These are phyloP conservation scores for Meira nashicola DNA, from an alignment of 1,284 basidiomycete genomes.

Conservation along the genomic window DNA sequence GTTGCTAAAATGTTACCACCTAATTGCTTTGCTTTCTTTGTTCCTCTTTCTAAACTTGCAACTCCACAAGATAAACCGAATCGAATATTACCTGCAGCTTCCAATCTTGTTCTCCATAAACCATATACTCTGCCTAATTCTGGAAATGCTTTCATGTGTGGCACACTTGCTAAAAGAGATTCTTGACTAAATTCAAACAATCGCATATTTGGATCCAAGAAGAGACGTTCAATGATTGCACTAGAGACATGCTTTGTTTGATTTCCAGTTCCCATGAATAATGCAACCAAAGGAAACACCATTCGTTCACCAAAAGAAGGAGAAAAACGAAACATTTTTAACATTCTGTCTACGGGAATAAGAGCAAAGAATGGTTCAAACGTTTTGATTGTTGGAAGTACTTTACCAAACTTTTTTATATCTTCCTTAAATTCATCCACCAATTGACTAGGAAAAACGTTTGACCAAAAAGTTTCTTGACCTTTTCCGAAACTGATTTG, in stretches of 20 bases:
- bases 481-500: constrained; percentile 49
- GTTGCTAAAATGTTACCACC: constrained; percentile 35
- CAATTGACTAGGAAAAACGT: constrained; percentile 44
- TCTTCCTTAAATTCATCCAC: constrained; percentile 36
- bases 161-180: constrained; percentile 55
- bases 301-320: constrained; percentile 61
- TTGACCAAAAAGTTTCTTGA: constrained; percentile 38
- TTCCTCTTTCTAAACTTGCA: constrained; percentile 51
- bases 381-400: constrained; percentile 41
- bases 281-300: constrained; percentile 61
- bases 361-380: constrained; percentile 45
- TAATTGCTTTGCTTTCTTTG: constrained; percentile 24
- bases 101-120: constrained; percentile 57
- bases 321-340: constrained; percentile 39
- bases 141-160: constrained; percentile 56
- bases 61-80: constrained; percentile 58
- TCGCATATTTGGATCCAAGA: constrained; percentile 62
- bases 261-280: constrained; percentile 65
- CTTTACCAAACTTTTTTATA: constrained; percentile 43
- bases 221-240: constrained; percentile 62
- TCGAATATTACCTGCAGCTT: constrained; percentile 56
- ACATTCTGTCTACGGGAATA: constrained; percentile 39
- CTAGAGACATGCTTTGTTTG: constrained; percentile 62
- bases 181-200: constrained; percentile 40
- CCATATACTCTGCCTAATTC: constrained; percentile 58